Percentiles rank a stretch among this genome's conserved stretches.
Evolutionary conservation across 495 filamentous ascomycete species (phyloP).

Genomic region (Penicillium subrubescens): DNA sequence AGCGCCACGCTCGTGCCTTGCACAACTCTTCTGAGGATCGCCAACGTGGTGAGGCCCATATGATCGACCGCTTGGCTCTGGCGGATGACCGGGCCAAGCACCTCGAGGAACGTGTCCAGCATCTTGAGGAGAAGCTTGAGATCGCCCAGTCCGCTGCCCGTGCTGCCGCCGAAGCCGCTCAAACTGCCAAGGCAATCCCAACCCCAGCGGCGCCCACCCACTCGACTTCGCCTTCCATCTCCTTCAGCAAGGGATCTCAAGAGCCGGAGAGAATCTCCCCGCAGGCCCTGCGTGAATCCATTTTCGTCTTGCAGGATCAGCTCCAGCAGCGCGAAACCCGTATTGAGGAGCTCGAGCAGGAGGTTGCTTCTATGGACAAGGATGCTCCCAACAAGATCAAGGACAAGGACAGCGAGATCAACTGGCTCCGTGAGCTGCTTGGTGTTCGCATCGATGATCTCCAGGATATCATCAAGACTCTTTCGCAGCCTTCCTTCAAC

Average conservation of each 20-base stretch:
- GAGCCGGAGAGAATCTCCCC: conserved; percentile 85
- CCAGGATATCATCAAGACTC: conserved; percentile 82
- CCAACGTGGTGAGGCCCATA: conserved; percentile 65
- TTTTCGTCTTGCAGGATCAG: conserved; percentile 93
- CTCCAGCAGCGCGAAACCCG: conserved; percentile 87
- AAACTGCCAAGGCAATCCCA: conserved; percentile 55
- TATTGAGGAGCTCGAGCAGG: conserved; percentile 83
- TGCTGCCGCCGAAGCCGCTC: conserved; percentile 83
- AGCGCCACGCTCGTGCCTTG: conserved; percentile 73
- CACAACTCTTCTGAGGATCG: conserved; percentile 72
- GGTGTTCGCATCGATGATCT: conserved; percentile 88
- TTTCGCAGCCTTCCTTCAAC: conserved; percentile 74
- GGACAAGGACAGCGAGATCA: conserved; percentile 90
- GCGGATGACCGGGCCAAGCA: conserved; percentile 78
- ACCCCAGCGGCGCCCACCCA: conserved; percentile 28
- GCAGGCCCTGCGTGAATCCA: conserved; percentile 92
- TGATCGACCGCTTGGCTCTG: conserved; percentile 70
- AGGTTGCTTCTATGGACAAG: conserved; percentile 64
- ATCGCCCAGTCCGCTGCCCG: conserved; percentile 87
- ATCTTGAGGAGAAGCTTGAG: conserved; percentile 87
- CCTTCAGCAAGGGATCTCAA: conserved; percentile 48
- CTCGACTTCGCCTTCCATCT: conserved; percentile 47
- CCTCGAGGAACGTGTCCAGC: conserved; percentile 75
- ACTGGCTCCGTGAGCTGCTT: conserved; percentile 91
- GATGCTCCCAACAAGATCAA: conserved; percentile 79